A percentile compares a stretch with the other conserved stretches of the same genome.
These are phyloP conservation scores for Conticribra guillardii DNA, from an alignment of 108 stramenopile species.

Conservation along the genomic window DNA sequence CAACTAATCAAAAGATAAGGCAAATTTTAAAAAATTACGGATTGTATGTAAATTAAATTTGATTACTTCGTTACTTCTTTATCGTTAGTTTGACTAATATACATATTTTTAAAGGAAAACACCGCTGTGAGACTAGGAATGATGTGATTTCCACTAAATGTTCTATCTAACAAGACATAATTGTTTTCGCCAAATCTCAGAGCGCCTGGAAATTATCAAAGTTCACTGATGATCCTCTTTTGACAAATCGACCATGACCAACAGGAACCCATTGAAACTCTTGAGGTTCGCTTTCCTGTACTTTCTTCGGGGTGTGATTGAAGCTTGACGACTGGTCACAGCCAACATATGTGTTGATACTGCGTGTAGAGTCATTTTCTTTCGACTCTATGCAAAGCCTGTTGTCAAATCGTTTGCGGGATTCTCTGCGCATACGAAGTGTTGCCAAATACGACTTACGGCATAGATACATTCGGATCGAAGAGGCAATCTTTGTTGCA, in stretches of 20 bases:
- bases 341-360: constrained; percentile 12
- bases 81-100: too few relatives aligned
- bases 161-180: too few relatives aligned
- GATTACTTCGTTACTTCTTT: too few relatives aligned
- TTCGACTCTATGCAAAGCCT: too few relatives aligned
- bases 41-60: too few relatives aligned
- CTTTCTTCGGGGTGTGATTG: neutral
- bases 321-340: constrained; percentile 4
- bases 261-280: constrained; percentile 27
- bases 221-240: neutral
- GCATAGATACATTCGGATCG: constrained; percentile 51
- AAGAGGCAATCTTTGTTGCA: constrained; percentile 58
- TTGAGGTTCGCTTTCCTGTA: neutral
- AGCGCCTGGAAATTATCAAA: neutral
- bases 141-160: too few relatives aligned
- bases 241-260: constrained; percentile 39
- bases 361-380: constrained; percentile 1
- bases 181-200: neutral
- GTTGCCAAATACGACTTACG: constrained; percentile 28
- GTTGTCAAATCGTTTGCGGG: too few relatives aligned
- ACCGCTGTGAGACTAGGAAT: too few relatives aligned
- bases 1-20: too few relatives aligned
- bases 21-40: too few relatives aligned
- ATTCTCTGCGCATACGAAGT: constrained; percentile 14
- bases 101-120: too few relatives aligned